phyloP scores from a whole-genome alignment of 2,329 filamentous ascomycete genomes.

The Colletotrichum phormii region DNA sequence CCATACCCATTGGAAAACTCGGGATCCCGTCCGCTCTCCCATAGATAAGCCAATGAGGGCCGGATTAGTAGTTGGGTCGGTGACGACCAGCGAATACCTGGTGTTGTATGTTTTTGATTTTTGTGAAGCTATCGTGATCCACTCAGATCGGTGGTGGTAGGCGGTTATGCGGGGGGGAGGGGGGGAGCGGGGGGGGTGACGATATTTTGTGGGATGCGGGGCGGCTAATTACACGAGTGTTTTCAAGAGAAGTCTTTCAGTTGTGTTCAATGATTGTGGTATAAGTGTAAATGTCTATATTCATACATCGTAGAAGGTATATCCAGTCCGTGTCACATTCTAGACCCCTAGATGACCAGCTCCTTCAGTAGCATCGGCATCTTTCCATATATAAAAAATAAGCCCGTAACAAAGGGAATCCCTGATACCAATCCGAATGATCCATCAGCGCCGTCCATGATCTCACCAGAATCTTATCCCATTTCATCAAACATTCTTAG shows the following conservation, averaged over 20 bases:
- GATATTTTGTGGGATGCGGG: too few relatives aligned
- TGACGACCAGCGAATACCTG: slow-evolving; percentile 14
- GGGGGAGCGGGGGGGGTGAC: too few relatives aligned
- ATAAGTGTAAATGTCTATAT: slow-evolving; percentile 28
- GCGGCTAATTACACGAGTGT: too few relatives aligned
- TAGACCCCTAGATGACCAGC: slow-evolving; percentile 13
- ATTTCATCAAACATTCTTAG: neutral
- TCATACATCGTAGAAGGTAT: slow-evolving; percentile 37
- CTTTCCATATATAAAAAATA: neutral
- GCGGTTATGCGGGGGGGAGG: too few relatives aligned
- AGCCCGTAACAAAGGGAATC: slow-evolving; percentile 10
- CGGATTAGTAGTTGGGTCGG: slow-evolving; percentile 13
- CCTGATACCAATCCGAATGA: slow-evolving; percentile 12
- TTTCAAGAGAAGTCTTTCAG: too few relatives aligned
- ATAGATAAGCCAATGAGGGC: slow-evolving; percentile 8
- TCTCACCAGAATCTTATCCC: neutral
- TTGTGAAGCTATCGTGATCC: neutral
- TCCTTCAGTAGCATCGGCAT: slow-evolving; percentile 2
- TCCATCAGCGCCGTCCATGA: neutral
- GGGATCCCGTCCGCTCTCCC: slow-evolving; percentile 13
- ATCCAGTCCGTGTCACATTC: slow-evolving; percentile 30
- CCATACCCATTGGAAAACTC: slow-evolving; percentile 13
- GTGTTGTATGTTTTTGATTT: slow-evolving; percentile 9
- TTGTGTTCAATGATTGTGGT: neutral
- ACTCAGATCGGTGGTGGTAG: too few relatives aligned